phyloP scores from a whole-genome alignment of 1,139 yeast species.

The Yamadazyma mexicana region DNA sequence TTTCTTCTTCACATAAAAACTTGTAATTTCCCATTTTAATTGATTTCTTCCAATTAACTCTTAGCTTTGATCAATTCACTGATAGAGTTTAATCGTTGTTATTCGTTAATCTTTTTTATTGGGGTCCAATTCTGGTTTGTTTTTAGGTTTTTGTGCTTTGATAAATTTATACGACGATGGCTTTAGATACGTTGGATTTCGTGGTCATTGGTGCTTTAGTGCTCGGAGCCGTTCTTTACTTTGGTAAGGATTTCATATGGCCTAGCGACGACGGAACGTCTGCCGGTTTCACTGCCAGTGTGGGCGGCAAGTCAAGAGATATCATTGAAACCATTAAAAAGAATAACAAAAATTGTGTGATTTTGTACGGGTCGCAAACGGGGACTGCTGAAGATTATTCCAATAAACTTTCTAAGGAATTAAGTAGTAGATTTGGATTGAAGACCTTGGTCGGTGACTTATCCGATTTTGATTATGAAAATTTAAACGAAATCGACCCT shows the following conservation, averaged over 20 bases:
- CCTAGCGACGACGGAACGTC: conserved; percentile 28
- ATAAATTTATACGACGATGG: conserved; percentile 31
- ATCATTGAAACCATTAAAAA: conserved; percentile 61
- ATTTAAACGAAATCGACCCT: conserved; percentile 53
- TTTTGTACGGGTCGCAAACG: conserved; percentile 95
- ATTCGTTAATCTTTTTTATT: too few species aligned
- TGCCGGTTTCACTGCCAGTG: conserved; percentile 42
- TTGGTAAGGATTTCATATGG: conserved; percentile 63
- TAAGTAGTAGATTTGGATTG: conserved; percentile 77
- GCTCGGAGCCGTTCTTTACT: conserved; percentile 62
- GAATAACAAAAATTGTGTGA: conserved; percentile 71
- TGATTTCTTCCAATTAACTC: neutral
- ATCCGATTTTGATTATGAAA: conserved; percentile 81
- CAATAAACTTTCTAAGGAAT: conserved; percentile 83
- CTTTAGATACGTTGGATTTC: conserved; percentile 69
- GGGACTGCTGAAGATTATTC: conserved; percentile 99
- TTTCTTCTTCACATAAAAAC: neutral
- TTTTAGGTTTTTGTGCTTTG: too few species aligned
- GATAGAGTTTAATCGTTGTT: too few species aligned
- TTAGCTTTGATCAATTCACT: too few species aligned
- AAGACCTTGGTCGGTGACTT: conserved; percentile 85
- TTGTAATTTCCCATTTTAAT: neutral
- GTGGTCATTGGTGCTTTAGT: conserved; percentile 67
- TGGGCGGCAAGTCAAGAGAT: conserved; percentile 51
- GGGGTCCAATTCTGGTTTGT: neutral